Conservation (phyloP, 306 rosid genomes). For the Vigna nakashimae region DNA sequence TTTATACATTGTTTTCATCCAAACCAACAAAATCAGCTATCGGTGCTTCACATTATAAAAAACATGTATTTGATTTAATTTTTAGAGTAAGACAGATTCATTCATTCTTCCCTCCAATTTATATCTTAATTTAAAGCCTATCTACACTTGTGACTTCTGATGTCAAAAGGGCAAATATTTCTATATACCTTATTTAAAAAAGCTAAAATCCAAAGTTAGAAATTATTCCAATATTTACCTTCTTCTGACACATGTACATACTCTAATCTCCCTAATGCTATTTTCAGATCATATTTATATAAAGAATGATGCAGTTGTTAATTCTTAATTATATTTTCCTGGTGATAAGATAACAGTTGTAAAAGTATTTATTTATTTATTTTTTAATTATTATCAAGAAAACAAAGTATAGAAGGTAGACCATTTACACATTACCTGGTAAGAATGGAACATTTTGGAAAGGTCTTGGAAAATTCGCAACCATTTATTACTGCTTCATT, state of each 20-base stretch:
- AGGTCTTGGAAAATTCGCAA: conserved; percentile 41
- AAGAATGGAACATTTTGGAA: conserved; percentile 39
- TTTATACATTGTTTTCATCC: conserved; percentile 39
- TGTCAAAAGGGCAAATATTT: conserved; percentile 44
- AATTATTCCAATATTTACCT: conserved; percentile 31
- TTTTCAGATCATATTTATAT: conserved; percentile 25
- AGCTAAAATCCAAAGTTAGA: conserved; percentile 14
- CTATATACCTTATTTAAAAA: neutral
- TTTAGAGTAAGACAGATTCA: conserved; percentile 45
- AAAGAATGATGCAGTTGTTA: conserved; percentile 36
- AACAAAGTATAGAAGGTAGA: neutral
- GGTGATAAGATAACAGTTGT: conserved; percentile 29
- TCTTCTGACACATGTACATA: conserved; percentile 49
- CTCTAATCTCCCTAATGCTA: conserved; percentile 13
- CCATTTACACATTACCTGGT: conserved; percentile 26
- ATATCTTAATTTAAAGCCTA: conserved; percentile 34
- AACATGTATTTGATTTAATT: conserved; percentile 11
- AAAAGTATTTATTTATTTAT: neutral
- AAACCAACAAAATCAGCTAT: conserved; percentile 50
- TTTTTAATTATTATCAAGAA: too few species aligned
- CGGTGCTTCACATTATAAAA: conserved; percentile 36
- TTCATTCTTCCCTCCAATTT: conserved; percentile 36
- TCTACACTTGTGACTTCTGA: conserved; percentile 15
- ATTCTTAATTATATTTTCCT: conserved; percentile 2
- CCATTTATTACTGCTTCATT: conserved; percentile 5